Base-by-base conservation (phyloP, 1,284 basidiomycete species). In the Entoloma clypeatum region DNA sequence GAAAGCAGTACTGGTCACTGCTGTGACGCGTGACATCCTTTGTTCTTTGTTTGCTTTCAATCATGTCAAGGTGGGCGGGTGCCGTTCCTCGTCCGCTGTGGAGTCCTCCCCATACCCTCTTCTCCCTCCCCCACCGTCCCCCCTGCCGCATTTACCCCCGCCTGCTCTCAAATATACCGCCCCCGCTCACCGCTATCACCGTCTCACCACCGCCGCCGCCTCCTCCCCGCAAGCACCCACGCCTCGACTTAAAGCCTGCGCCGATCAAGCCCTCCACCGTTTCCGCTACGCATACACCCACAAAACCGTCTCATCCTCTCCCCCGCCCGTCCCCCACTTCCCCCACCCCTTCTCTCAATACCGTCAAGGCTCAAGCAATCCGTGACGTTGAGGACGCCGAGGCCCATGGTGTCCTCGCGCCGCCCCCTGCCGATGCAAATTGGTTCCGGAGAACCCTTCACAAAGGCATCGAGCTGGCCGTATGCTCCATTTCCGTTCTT, bases 391-490 rank as follows among this genome's bases (percentile, higher is more conserved):
- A 69, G 19, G 73, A 81, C 39, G 86, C 86, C 18, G 68, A 74
- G 35, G 65, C 72, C 19, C 79, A 81, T 45, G 86, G 86, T 9
- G 76, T 86, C 24, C 65, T 90, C 21, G 62, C 58, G 4, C 80
- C 85, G 5, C 76, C 82, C 0, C 83, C 84, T 0, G 63, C 68
- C 21, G 70, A 72, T 53, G 80, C 82, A 3, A 73, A 72, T 8
- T 70, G 71, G 59, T 63, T 78, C 29, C 68, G 64, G 42, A 71
- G 67, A 35, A 69, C 82, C 13, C 63, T 73, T 22, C 86, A 89
- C 53, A 81, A 86, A 50, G 76, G 64, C 8, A 69, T 82, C 49
- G 72, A 88, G 56, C 68, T 91, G 25, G 79, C 85, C 47, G 81
- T 86, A 56, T 53, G 74, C 67, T 41, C 37, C 24, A 27, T 35